phyloP scores from a whole-genome alignment of 2,329 filamentous ascomycete species.

The Nannizziopsis barbatae region DNA sequence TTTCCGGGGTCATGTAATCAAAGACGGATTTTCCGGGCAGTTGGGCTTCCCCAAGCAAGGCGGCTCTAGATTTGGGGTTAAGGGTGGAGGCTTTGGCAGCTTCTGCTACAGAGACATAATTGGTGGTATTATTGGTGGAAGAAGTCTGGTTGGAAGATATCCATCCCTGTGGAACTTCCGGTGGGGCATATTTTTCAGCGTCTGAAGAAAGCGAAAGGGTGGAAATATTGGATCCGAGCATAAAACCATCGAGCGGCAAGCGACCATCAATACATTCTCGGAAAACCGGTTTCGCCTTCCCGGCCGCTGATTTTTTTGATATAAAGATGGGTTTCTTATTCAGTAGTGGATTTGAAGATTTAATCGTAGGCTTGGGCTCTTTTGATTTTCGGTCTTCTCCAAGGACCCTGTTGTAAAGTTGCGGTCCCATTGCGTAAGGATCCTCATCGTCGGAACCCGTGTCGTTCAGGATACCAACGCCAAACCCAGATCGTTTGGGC shows the following conservation, averaged over 20 bases:
- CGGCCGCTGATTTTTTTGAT: slow-evolving; percentile 49
- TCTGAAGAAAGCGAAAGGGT: slow-evolving; percentile 36
- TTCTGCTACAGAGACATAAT: slow-evolving; percentile 59
- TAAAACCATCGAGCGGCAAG: slow-evolving; percentile 67
- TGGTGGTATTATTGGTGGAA: slow-evolving; percentile 20
- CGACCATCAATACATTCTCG: slow-evolving; percentile 74
- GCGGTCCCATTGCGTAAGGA: slow-evolving; percentile 81
- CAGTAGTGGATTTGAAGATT: slow-evolving; percentile 52
- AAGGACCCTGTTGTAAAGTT: slow-evolving; percentile 65
- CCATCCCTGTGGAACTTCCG: slow-evolving; percentile 51
- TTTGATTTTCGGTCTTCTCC: slow-evolving; percentile 76
- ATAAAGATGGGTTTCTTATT: slow-evolving; percentile 62
- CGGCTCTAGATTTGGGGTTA: slow-evolving; percentile 64
- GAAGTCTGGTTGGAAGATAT: slow-evolving; percentile 47
- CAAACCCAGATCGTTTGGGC: slow-evolving; percentile 56
- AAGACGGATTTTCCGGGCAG: slow-evolving; percentile 91
- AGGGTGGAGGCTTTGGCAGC: slow-evolving; percentile 66
- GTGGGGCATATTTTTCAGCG: slow-evolving; percentile 37
- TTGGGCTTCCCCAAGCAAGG: slow-evolving; percentile 65
- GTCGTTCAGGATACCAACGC: slow-evolving; percentile 81
- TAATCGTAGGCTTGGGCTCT: slow-evolving; percentile 47
- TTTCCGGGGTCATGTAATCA: slow-evolving; percentile 71
- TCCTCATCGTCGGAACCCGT: slow-evolving; percentile 93
- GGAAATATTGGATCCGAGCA: slow-evolving; percentile 49
- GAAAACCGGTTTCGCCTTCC: slow-evolving; percentile 38